A percentile compares a stretch with the other conserved stretches of the same genome.
Evolutionary conservation across 2,329 filamentous ascomycete genomes (phyloP).

Genomic region (Albifimbria verrucaria): DNA sequence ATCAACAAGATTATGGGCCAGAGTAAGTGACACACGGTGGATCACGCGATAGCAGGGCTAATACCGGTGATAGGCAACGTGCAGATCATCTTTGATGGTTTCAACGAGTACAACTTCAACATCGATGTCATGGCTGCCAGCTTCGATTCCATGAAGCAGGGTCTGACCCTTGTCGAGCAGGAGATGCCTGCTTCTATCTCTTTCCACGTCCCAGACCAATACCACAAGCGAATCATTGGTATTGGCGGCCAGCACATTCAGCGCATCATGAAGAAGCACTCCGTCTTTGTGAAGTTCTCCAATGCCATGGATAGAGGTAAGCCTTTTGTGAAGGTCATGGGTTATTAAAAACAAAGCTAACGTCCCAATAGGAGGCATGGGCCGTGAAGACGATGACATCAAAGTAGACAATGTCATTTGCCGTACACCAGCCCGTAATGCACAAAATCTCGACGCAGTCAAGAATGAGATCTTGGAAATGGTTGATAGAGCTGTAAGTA

Average conservation of each 20-base stretch:
- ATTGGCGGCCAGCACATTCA: conserved; percentile 98
- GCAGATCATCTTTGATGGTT: conserved; percentile 97
- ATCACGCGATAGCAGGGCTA: conserved; percentile 13
- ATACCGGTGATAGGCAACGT: conserved; percentile 64
- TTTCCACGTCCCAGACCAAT: conserved; percentile 98
- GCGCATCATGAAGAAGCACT: conserved; percentile 99
- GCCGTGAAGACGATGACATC: conserved; percentile 95
- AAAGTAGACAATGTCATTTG: conserved; percentile 99
- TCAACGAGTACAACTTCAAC: conserved; percentile 99
- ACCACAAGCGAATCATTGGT: conserved; percentile 98
- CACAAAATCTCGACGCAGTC: conserved; percentile 92
- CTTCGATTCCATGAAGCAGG: conserved; percentile 93
- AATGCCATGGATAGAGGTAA: conserved; percentile 94
- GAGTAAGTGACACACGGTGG: conserved; percentile 42
- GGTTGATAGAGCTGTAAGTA: conserved; percentile 83
- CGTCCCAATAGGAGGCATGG: conserved; percentile 52
- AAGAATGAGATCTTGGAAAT: conserved; percentile 99
- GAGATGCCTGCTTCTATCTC: conserved; percentile 99
- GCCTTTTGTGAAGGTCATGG: conserved; percentile 5
- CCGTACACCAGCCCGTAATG: conserved; percentile 93
- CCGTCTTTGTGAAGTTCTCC: conserved; percentile 98
- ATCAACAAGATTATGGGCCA: conserved; percentile 99
- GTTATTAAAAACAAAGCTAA: conserved; percentile 19
- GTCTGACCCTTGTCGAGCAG: conserved; percentile 88
- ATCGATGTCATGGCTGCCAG: conserved; percentile 92